Percentiles rank a stretch among this genome's conserved stretches.
phyloP scores from a whole-genome alignment of 768 basidiomycete species.

The Suillus alpinus region DNA sequence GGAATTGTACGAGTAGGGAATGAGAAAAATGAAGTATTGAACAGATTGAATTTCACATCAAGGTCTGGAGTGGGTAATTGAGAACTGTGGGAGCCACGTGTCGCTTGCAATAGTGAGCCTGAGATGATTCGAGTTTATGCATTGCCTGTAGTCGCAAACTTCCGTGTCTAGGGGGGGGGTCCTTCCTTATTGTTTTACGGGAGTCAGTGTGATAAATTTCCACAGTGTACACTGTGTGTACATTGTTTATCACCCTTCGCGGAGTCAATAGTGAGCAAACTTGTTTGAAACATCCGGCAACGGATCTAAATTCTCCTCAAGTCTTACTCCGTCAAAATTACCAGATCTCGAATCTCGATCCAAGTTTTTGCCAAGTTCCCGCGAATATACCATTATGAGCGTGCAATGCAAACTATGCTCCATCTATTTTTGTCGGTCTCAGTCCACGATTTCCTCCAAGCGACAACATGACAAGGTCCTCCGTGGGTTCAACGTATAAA shows the following conservation, averaged over 20 bases:
- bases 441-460: constrained; percentile 8
- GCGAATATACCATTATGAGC: constrained; percentile 31
- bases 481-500: constrained; percentile 27
- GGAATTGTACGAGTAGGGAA: not conserved
- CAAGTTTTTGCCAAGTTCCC: constrained; percentile 22
- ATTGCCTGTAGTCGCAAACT: constrained; percentile 16
- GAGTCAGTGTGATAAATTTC: constrained; percentile 8
- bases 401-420: constrained; percentile 30
- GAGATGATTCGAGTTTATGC: too few species aligned
- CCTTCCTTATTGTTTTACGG: constrained; percentile 17
- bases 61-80: constrained; percentile 5
- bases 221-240: too few species aligned
- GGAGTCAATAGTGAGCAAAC: not conserved
- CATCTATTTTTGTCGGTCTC: constrained; percentile 31
- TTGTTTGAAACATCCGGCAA: constrained; percentile 14
- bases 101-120: constrained; percentile 24
- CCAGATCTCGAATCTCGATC: constrained; percentile 26
- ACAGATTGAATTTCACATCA: not conserved
- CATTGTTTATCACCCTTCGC: constrained; percentile 6
- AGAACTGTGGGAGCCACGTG: constrained; percentile 19
- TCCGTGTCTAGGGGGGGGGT: constrained; percentile 14
- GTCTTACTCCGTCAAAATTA: constrained; percentile 25
- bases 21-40: constrained; percentile 1
- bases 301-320: constrained; percentile 31
- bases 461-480: constrained; percentile 3